Evolutionary conservation across 2,329 filamentous ascomycete species (phyloP).

Genomic region (Aspergillus pseudoviridinutans): DNA sequence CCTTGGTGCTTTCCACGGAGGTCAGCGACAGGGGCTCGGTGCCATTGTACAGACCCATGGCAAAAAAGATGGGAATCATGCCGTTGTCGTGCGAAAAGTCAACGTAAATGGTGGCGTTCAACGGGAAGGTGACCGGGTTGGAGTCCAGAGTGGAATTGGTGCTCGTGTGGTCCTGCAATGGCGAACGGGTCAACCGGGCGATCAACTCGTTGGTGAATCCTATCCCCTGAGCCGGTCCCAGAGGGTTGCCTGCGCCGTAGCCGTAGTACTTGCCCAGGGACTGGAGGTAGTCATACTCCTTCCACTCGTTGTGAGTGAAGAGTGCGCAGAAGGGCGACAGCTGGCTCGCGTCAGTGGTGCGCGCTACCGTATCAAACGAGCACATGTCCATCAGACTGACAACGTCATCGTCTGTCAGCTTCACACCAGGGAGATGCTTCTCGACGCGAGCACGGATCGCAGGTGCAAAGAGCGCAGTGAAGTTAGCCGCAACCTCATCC

Average conservation of each 20-base stretch:
- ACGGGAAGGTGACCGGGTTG: slow-evolving; percentile 66
- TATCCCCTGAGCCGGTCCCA: slow-evolving; percentile 80
- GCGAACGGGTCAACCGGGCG: slow-evolving; percentile 65
- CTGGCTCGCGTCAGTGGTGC: slow-evolving; percentile 44
- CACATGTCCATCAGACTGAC: slow-evolving; percentile 84
- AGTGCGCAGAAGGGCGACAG: slow-evolving; percentile 71
- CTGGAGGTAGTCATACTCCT: slow-evolving; percentile 74
- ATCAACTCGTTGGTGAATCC: slow-evolving; percentile 87
- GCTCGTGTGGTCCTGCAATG: slow-evolving; percentile 68
- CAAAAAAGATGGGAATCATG: slow-evolving; percentile 72
- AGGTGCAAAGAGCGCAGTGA: slow-evolving; percentile 61
- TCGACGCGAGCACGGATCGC: slow-evolving; percentile 68
- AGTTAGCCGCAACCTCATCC: slow-evolving; percentile 51
- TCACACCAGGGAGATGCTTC: slow-evolving; percentile 61
- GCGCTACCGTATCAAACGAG: slow-evolving; percentile 74
- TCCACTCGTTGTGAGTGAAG: slow-evolving; percentile 72
- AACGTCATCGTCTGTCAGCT: slow-evolving; percentile 60
- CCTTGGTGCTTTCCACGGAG: slow-evolving; percentile 44
- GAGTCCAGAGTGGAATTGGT: slow-evolving; percentile 75
- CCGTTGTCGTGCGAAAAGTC: slow-evolving; percentile 93
- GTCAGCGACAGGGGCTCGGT: slow-evolving; percentile 54
- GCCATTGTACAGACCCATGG: slow-evolving; percentile 71
- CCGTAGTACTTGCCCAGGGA: slow-evolving; percentile 81
- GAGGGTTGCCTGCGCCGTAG: slow-evolving; percentile 69
- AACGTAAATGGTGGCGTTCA: slow-evolving; percentile 67